These are phyloP conservation scores for Alternaria arborescens DNA, from an alignment of 2,329 filamentous ascomycete species.

Conservation along the genomic window DNA sequence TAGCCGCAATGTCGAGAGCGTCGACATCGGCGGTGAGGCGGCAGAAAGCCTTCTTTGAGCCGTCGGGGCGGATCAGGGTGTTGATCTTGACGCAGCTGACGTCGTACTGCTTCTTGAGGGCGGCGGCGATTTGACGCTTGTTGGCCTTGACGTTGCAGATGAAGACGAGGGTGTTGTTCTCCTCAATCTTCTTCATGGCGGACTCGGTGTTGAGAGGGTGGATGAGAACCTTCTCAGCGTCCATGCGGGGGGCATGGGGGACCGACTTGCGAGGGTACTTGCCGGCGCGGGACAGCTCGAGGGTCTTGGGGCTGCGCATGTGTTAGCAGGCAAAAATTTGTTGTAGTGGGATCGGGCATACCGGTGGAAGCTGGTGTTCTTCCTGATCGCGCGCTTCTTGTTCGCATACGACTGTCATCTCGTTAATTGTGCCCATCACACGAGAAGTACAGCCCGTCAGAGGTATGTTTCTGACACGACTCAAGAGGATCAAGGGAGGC, in stretches of 20 bases:
- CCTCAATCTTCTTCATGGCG: constrained; percentile 99
- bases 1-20: constrained; percentile 98
- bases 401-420: constrained; percentile 71
- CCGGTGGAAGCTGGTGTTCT: constrained; percentile 94
- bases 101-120: constrained; percentile 99
- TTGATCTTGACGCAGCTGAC: constrained; percentile 99
- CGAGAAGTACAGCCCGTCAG: constrained; percentile 61
- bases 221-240: constrained; percentile 97
- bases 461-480: constrained; percentile 61
- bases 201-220: constrained; percentile 99
- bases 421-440: constrained; percentile 50
- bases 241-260: constrained; percentile 86
- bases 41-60: constrained; percentile 98
- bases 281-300: constrained; percentile 85
- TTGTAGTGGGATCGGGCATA: constrained; percentile 8
- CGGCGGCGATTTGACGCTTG: constrained; percentile 99
- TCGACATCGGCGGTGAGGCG: constrained; percentile 96
- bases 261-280: constrained; percentile 98
- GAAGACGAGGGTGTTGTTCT: constrained; percentile 99
- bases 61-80: constrained; percentile 97
- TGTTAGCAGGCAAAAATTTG: constrained; percentile 9
- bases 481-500: constrained; percentile 56
- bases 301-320: constrained; percentile 78
- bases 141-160: constrained; percentile 91
- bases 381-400: constrained; percentile 91